Percentiles rank a stretch among this genome's conserved stretches.
phyloP scores from a whole-genome alignment of 129 eudicot species.

The Scalesia atractyloides region DNA sequence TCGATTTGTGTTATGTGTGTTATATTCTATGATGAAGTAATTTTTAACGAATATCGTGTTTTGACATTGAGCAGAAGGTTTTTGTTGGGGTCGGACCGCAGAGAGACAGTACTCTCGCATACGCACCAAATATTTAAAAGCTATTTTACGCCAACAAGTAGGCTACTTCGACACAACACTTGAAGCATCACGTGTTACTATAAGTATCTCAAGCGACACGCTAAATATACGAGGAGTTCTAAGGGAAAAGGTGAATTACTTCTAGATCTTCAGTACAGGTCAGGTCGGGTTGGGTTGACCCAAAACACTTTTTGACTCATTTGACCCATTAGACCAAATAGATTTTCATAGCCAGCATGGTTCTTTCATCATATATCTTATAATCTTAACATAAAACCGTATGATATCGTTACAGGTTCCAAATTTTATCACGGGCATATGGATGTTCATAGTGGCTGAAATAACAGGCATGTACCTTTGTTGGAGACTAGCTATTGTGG shows the following conservation, averaged over 20 bases:
- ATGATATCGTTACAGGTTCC: slow-evolving; percentile 40
- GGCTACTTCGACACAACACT: slow-evolving; percentile 47
- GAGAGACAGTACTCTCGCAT: slow-evolving; percentile 56
- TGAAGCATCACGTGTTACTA: slow-evolving; percentile 44
- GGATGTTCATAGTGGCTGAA: slow-evolving; percentile 35
- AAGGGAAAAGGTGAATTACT: slow-evolving; percentile 48
- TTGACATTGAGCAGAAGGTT: slow-evolving; percentile 39
- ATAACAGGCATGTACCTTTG: slow-evolving; percentile 41
- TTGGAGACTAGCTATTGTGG: slow-evolving; percentile 48
- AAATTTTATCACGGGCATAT: slow-evolving; percentile 37
- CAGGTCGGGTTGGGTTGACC: not conserved
- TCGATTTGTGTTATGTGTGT: not conserved
- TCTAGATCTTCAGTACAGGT: not conserved
- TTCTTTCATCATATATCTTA: not conserved
- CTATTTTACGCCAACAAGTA: slow-evolving; percentile 57
- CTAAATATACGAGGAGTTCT: slow-evolving; percentile 47
- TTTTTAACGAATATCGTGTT: not conserved
- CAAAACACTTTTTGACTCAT: not conserved
- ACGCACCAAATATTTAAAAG: slow-evolving; percentile 46
- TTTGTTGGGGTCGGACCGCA: slow-evolving; percentile 59
- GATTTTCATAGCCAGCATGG: not conserved
- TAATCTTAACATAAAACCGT: not conserved
- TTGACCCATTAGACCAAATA: not conserved
- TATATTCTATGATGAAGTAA: not conserved
- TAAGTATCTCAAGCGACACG: slow-evolving; percentile 45